Conservation (phyloP, 106 monocot genomes). For the Gastrodia elata region DNA sequence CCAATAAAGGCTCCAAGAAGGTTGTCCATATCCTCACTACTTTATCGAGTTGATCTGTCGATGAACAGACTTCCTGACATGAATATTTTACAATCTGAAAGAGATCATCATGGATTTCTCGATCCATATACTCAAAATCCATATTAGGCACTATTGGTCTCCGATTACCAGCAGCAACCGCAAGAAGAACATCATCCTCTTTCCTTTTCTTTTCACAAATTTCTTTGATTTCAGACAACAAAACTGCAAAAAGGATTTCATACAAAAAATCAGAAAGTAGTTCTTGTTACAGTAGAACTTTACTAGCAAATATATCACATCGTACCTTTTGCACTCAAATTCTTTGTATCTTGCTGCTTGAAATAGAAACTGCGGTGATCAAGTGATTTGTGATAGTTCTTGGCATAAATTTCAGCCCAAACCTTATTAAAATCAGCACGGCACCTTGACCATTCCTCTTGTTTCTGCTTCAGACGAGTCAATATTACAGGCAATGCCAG, state of each 20-base stretch:
- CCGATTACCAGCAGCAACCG: conserved; percentile 64
- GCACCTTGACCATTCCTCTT: conserved; percentile 79
- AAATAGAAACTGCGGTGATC: conserved; percentile 92
- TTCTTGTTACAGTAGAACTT: background rate
- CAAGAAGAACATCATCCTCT: conserved; percentile 67
- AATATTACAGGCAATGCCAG: conserved; percentile 71
- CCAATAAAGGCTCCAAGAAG: conserved; percentile 75
- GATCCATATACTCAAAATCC: conserved; percentile 58
- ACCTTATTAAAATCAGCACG: conserved; percentile 79
- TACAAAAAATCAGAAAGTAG: background rate
- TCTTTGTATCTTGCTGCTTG: conserved; percentile 87
- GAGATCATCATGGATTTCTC: conserved; percentile 58
- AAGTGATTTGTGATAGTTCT: conserved; percentile 87
- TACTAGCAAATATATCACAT: background rate
- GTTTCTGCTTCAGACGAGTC: conserved; percentile 84
- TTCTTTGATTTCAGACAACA: conserved; percentile 81
- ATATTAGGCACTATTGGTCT: conserved; percentile 56
- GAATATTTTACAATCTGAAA: conserved; percentile 74
- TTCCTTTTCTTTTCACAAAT: conserved; percentile 67
- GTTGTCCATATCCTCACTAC: conserved; percentile 71
- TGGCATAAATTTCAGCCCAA: conserved; percentile 88
- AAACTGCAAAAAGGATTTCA: conserved; percentile 26
- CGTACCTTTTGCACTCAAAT: conserved; percentile 78
- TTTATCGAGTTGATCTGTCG: conserved; percentile 64
- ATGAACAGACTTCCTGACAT: conserved; percentile 67